A percentile compares a stretch with the other conserved stretches of the same genome.
phyloP scores from a whole-genome alignment of 2,329 filamentous ascomycete genomes.

The Phialophora chinensis region DNA sequence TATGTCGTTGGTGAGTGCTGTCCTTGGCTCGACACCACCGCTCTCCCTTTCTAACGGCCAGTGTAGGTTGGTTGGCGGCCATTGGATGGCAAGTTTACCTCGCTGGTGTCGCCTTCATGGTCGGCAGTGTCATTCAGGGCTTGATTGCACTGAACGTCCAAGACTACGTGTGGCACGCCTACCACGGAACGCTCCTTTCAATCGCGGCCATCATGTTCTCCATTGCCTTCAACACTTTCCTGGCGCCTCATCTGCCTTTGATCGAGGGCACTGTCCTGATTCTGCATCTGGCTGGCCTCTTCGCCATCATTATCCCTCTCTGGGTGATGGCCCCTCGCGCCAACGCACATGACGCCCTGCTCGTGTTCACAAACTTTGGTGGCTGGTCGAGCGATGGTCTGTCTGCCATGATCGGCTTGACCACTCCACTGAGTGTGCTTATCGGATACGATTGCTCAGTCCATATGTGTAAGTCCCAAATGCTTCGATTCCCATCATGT shows the following conservation, averaged over 20 bases:
- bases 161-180: slow-evolving; percentile 40
- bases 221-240: slow-evolving; percentile 43
- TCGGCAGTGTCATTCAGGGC: slow-evolving; percentile 43
- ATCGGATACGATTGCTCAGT: slow-evolving; percentile 52
- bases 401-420: slow-evolving; percentile 51
- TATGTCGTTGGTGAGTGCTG: slow-evolving; percentile 55
- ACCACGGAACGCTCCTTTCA: slow-evolving; percentile 43
- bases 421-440: slow-evolving; percentile 49
- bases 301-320: slow-evolving; percentile 44
- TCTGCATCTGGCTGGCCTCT: slow-evolving; percentile 44
- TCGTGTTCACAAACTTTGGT: slow-evolving; percentile 53
- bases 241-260: slow-evolving; percentile 41
- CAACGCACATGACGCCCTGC: slow-evolving; percentile 53
- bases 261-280: slow-evolving; percentile 45
- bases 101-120: slow-evolving; percentile 48
- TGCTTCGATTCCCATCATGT: not conserved
- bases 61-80: slow-evolving; percentile 50
- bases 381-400: slow-evolving; percentile 50
- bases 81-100: slow-evolving; percentile 55
- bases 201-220: slow-evolving; percentile 40
- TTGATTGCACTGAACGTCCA: slow-evolving; percentile 37
- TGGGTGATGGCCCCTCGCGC: slow-evolving; percentile 44
- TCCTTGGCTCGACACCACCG: slow-evolving; percentile 19
- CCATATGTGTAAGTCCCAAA: slow-evolving; percentile 52
- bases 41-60: slow-evolving; percentile 21